Evolutionary conservation across 2,329 filamentous ascomycete genomes (phyloP).

Genomic region (Cladosporium colombiae): DNA sequence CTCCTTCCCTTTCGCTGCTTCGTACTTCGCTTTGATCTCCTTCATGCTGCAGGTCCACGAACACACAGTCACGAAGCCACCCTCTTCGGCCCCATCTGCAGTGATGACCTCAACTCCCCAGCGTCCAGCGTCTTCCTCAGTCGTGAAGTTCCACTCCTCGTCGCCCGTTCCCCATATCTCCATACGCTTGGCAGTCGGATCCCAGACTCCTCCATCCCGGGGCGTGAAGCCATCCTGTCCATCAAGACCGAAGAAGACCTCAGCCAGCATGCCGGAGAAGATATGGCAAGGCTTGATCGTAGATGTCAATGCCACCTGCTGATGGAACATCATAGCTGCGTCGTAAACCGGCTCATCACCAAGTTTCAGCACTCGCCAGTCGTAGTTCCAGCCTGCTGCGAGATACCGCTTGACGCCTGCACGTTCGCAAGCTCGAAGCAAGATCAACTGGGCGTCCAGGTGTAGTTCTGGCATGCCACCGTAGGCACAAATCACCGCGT

Average conservation of each 20-base stretch:
- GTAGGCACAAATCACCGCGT: slow-evolving; percentile 23
- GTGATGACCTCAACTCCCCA: slow-evolving; percentile 9
- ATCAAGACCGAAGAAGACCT: slow-evolving; percentile 19
- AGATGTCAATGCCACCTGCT: slow-evolving; percentile 17
- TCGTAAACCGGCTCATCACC: slow-evolving; percentile 20
- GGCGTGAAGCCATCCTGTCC: slow-evolving; percentile 9
- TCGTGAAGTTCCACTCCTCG: slow-evolving; percentile 8
- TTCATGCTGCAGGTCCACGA: slow-evolving; percentile 9
- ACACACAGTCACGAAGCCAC: slow-evolving; percentile 2
- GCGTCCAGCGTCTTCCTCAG: slow-evolving; percentile 6
- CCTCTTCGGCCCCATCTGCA: slow-evolving; percentile 4
- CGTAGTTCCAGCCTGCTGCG: slow-evolving; percentile 21
- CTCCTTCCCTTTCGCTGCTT: neutral
- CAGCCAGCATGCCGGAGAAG: slow-evolving; percentile 22
- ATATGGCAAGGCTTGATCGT: slow-evolving; percentile 21
- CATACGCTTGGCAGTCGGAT: slow-evolving; percentile 2
- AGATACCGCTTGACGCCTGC: slow-evolving; percentile 19
- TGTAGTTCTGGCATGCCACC: slow-evolving; percentile 20
- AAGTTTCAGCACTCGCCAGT: slow-evolving; percentile 20
- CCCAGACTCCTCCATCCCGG: slow-evolving; percentile 4
- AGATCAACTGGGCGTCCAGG: slow-evolving; percentile 22
- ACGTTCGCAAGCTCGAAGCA: slow-evolving; percentile 21
- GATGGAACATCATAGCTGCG: slow-evolving; percentile 17
- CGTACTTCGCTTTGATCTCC: neutral
- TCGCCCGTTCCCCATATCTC: slow-evolving; percentile 10